Evolutionary conservation across 257 asterid genomes (phyloP).

Genomic region (Cinchona pubescens): DNA sequence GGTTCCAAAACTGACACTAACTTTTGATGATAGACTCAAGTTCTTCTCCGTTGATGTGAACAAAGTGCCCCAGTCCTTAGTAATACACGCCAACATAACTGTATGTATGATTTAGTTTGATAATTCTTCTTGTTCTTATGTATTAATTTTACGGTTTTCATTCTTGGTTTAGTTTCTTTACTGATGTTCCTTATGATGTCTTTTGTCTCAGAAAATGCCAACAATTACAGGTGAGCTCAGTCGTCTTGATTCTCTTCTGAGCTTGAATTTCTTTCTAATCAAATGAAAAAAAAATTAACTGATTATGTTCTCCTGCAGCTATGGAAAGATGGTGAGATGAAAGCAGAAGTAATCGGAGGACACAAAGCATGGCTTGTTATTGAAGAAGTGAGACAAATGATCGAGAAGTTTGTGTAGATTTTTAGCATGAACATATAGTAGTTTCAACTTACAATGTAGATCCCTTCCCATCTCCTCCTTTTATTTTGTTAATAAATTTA

Average conservation of each 20-base stretch:
- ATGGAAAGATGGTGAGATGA: conserved; percentile 96
- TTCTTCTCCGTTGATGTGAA: conserved; percentile 83
- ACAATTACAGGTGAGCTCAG: conserved; percentile 82
- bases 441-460: neutral
- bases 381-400: conserved; percentile 85
- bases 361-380: conserved; percentile 96
- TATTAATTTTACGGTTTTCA: neutral
- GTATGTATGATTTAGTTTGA: conserved; percentile 35
- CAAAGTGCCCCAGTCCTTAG: conserved; percentile 73
- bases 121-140: neutral
- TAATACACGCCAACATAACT: conserved; percentile 78
- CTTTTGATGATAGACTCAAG: conserved; percentile 40
- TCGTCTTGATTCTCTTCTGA: neutral
- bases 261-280: neutral
- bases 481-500: neutral
- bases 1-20: neutral
- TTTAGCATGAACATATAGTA: neutral
- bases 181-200: conserved; percentile 5
- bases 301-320: conserved; percentile 35
- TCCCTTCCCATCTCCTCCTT: too few species aligned
- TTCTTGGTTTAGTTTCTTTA: neutral
- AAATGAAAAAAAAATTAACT: neutral
- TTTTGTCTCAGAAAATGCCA: conserved; percentile 80
- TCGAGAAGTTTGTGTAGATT: conserved; percentile 39
- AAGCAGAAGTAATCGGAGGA: conserved; percentile 91